phyloP scores from a whole-genome alignment of 1,284 basidiomycete species.

The Ceratobasidium sp. region DNA sequence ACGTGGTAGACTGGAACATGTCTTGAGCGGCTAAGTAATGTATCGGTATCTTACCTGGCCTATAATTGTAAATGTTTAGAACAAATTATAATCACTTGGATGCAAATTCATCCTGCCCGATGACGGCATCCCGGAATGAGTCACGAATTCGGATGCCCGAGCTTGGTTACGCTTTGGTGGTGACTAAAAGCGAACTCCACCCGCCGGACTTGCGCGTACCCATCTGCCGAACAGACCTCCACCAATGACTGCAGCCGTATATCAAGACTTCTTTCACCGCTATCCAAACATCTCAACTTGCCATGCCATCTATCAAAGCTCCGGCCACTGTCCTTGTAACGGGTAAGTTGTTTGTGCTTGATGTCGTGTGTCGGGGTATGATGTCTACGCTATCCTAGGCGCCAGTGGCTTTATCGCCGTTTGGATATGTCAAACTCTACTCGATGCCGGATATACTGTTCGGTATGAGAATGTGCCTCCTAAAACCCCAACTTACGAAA shows the following conservation, averaged over 20 bases:
- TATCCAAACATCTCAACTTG: background rate
- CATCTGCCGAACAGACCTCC: conserved; percentile 8
- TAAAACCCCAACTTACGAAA: background rate
- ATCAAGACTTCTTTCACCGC: background rate
- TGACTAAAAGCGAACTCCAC: background rate
- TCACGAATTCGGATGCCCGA: background rate
- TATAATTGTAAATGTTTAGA: background rate
- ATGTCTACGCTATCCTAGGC: background rate
- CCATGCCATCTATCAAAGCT: conserved; percentile 46
- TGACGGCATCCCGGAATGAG: background rate
- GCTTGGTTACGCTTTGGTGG: background rate
- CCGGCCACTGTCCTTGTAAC: conserved; percentile 50
- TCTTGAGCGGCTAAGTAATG: conserved; percentile 21
- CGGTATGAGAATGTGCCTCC: conserved; percentile 37
- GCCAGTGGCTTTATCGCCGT: conserved; percentile 48
- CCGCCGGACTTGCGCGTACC: conserved; percentile 8
- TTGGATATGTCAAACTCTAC: conserved; percentile 44
- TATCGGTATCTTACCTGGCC: conserved; percentile 16
- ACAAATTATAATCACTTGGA: background rate
- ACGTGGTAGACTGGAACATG: conserved; percentile 31
- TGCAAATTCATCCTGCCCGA: background rate
- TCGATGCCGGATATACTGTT: conserved; percentile 48
- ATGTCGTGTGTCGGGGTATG: background rate
- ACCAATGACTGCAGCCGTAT: background rate
- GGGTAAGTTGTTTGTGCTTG: background rate